Conservation (phyloP, 495 filamentous ascomycete genomes). For the Penicillium egyptiacum region DNA sequence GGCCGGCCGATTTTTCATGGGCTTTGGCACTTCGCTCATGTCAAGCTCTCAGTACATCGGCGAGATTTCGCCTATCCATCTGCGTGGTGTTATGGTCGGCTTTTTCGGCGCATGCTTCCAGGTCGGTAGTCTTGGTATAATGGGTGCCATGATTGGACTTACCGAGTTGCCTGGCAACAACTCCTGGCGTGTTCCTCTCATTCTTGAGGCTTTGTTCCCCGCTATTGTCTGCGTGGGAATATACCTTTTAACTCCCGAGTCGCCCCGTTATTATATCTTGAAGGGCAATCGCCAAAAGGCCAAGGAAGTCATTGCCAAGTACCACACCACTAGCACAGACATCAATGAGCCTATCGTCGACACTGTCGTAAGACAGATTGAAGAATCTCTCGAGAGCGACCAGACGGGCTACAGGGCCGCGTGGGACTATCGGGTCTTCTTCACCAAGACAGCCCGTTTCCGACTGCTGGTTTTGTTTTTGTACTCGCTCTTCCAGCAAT, state of each 20-base stretch:
- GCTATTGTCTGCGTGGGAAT: slow-evolving; percentile 40
- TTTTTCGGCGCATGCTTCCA: slow-evolving; percentile 48
- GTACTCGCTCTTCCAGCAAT: slow-evolving; percentile 47
- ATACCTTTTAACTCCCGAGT: slow-evolving; percentile 42
- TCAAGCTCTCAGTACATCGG: slow-evolving; percentile 46
- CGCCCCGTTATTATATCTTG: slow-evolving; percentile 44
- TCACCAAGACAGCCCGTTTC: slow-evolving; percentile 35
- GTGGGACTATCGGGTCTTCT: slow-evolving; percentile 44
- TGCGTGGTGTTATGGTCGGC: slow-evolving; percentile 45
- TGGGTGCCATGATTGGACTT: slow-evolving; percentile 40
- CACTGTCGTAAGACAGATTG: slow-evolving; percentile 41
- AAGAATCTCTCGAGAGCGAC: slow-evolving; percentile 39
- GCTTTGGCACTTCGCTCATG: slow-evolving; percentile 42
- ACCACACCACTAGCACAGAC: slow-evolving; percentile 40
- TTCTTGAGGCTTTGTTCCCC: slow-evolving; percentile 42
- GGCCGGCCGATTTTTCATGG: slow-evolving; percentile 44
- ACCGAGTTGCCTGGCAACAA: slow-evolving; percentile 28
- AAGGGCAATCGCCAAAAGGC: slow-evolving; percentile 37
- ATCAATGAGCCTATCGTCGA: slow-evolving; percentile 41
- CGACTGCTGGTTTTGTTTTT: slow-evolving; percentile 39
- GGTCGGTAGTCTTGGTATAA: slow-evolving; percentile 39
- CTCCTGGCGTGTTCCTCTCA: slow-evolving; percentile 38
- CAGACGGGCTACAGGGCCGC: slow-evolving; percentile 25
- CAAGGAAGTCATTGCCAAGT: slow-evolving; percentile 36
- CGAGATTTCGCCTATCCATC: slow-evolving; percentile 44